These are phyloP conservation scores for Martiniozyma abietophila DNA, from an alignment of 805 yeast species.

Conservation along the genomic window DNA sequence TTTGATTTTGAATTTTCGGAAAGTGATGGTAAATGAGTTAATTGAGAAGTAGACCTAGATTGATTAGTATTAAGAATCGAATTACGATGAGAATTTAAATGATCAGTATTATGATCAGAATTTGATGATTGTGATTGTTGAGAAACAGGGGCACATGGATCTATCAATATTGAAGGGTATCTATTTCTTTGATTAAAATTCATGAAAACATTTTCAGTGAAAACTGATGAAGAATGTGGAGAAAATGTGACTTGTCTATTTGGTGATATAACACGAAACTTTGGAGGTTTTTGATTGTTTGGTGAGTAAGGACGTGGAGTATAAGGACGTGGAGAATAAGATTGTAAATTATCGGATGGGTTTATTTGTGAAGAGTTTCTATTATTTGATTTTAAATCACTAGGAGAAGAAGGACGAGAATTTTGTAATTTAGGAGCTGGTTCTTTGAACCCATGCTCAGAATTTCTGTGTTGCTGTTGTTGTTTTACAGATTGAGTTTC, in stretches of 20 bases:
- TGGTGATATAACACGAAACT: not conserved
- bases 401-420: no score
- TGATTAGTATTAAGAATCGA: no score
- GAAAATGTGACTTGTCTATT: conserved; percentile 5
- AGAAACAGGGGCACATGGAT: conserved; percentile 40
- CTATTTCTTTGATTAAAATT: conserved; percentile 29
- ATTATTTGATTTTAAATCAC: no score
- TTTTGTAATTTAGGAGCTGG: no score
- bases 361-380: no score
- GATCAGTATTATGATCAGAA: conserved; percentile 2
- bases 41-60: no score
- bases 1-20: no score
- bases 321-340: conserved; percentile 8
- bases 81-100: not conserved
- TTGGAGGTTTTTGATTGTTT: conserved; percentile 1
- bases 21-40: no score
- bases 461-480: no score
- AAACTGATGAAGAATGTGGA: conserved; percentile 12
- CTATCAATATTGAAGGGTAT: conserved; percentile 39
- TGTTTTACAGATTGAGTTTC: no score
- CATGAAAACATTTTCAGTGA: conserved; percentile 18
- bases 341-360: no score
- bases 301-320: not conserved
- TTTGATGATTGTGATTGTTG: conserved; percentile 3
- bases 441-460: no score